Evolutionary conservation across 2,329 filamentous ascomycete species (phyloP).

Genomic region (Fusarium marasasianum): DNA sequence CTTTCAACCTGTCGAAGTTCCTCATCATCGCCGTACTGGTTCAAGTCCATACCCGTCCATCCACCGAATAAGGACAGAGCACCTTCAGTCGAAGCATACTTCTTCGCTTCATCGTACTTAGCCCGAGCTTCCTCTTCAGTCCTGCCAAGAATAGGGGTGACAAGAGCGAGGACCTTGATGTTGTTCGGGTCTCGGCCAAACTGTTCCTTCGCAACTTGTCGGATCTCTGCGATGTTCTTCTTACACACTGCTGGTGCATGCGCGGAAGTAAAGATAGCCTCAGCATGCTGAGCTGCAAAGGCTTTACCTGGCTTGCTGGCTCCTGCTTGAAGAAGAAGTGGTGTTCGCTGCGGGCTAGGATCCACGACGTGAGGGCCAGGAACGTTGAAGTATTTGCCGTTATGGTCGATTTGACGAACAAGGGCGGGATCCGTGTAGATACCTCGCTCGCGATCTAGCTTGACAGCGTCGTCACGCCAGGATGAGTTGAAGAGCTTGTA

Average conservation of each 20-base stretch:
- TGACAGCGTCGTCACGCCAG: constrained; percentile 73
- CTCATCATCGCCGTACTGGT: constrained; percentile 70
- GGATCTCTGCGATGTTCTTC: constrained; percentile 70
- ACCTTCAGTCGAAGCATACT: constrained; percentile 69
- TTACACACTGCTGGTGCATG: constrained; percentile 70
- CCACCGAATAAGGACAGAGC: constrained; percentile 77
- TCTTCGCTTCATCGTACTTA: constrained; percentile 69
- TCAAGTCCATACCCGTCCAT: constrained; percentile 71
- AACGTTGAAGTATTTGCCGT: constrained; percentile 70
- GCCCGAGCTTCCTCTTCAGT: constrained; percentile 73
- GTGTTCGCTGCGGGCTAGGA: constrained; percentile 73
- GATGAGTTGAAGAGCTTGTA: constrained; percentile 75
- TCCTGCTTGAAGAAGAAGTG: constrained; percentile 75
- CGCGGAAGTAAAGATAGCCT: constrained; percentile 75
- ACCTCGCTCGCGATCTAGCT: constrained; percentile 65
- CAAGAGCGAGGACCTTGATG: constrained; percentile 74
- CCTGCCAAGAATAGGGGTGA: constrained; percentile 70
- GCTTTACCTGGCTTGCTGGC: constrained; percentile 71
- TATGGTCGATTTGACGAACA: constrained; percentile 73
- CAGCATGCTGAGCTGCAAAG: constrained; percentile 76
- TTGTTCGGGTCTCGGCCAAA: constrained; percentile 66
- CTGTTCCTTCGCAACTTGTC: constrained; percentile 60
- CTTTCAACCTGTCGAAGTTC: constrained; percentile 70
- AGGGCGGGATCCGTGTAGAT: constrained; percentile 63
- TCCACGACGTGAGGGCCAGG: constrained; percentile 73